Evolutionary conservation across 768 basidiomycete species (phyloP), one percentile per base, ranked within the genome.

Genomic region (Russula brevipes): DNA sequence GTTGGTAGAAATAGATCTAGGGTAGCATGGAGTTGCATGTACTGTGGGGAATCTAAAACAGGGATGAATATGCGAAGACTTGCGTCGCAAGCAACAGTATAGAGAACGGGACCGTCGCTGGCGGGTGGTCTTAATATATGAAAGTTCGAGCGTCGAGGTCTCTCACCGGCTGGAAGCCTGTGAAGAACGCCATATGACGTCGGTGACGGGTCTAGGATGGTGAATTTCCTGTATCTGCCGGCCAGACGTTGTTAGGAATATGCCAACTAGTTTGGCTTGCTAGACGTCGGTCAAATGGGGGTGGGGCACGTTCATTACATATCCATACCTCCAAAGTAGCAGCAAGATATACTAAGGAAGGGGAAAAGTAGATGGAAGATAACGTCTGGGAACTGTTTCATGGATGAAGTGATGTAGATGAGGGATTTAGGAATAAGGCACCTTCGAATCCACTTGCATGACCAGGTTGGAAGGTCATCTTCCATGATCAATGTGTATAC

Each of bases 61-160:
- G 94, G 91, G 39, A 90, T 76, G 73, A 91, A 95, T 69, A 97
- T 85, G 30, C 94, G 85, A 41, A 96, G 72, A 5, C 87, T 88
- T 0, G 89, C 83, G 69, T 94, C 90, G 31, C 85, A 82, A 14
- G 94, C 92, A 63, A 91, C 81, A 41, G 92, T 94, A 72, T 90
- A 94, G 3, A 96, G 78, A 59, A 88, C 84, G 2, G 87, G 77
- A 71, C 91, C 89, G 69, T 88, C 85, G 46, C 90, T 91, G 66
- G 6, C 36, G 46, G 44, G 67, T 49, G 17, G 49, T 35, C 65
- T 45, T 11, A 49, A n/a, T 12, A 59, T 57, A 12, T 38, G n/a
- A 59, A 14, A 30, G 8, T 47, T 30, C 52, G 47, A 31, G 36
- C 9, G 50, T 66, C 33, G 31, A 54, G 31, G 71, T 49, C n/a